Percentiles rank a stretch among this genome's conserved stretches.
phyloP scores from a whole-genome alignment of 192 early-diverging fungal genomes.

The Chytriomyces sp. region DNA sequence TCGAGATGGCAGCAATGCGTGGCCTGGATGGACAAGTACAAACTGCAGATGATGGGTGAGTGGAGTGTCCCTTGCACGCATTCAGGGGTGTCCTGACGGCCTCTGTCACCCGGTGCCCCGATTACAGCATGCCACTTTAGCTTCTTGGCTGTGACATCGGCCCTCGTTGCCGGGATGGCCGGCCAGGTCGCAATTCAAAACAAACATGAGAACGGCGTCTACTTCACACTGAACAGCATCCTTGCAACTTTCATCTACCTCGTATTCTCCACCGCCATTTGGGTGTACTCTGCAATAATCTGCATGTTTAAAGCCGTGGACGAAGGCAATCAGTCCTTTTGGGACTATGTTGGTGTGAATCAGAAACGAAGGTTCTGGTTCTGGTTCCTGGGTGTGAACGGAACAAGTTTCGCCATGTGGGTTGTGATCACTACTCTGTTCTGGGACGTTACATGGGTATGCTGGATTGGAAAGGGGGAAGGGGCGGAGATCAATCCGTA shows the following conservation, averaged over 20 bases:
- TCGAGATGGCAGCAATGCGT: background rate
- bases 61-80: background rate
- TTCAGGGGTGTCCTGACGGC: background rate
- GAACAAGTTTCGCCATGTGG: background rate
- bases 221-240: background rate
- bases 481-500: slow-evolving; percentile 24
- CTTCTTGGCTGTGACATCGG: slow-evolving; percentile 9
- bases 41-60: background rate
- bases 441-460: slow-evolving; percentile 24
- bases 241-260: background rate
- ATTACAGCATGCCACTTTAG: slow-evolving; percentile 5
- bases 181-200: background rate
- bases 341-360: background rate
- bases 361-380: slow-evolving; percentile 13
- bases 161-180: slow-evolving; percentile 13
- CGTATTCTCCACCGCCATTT: slow-evolving; percentile 10
- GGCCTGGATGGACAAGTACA: background rate
- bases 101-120: background rate
- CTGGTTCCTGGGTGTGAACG: slow-evolving; percentile 19
- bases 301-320: background rate
- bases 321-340: background rate
- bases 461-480: slow-evolving; percentile 14
- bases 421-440: slow-evolving; percentile 20
- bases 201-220: background rate
- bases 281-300: background rate